phyloP scores from a whole-genome alignment of 805 yeast genomes.

The Candida ponderosae region DNA sequence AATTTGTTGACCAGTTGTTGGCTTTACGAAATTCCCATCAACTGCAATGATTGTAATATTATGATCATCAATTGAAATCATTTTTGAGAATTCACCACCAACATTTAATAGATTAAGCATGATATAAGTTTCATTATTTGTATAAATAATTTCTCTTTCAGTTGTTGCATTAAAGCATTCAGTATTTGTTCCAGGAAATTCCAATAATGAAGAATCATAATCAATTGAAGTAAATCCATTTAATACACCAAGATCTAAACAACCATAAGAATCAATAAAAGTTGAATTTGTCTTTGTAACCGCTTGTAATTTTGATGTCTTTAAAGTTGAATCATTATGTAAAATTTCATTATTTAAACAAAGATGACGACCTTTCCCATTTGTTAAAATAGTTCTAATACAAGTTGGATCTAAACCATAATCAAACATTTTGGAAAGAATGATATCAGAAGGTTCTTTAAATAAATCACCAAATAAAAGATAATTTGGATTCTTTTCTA shows the following conservation, averaged over 20 bases:
- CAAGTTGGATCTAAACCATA: slow-evolving; percentile 29
- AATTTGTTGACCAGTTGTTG: slow-evolving; percentile 19
- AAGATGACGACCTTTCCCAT: slow-evolving; percentile 20
- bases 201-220: slow-evolving; percentile 2
- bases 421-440: slow-evolving; percentile 26
- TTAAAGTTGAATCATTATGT: background rate
- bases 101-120: slow-evolving; percentile 23
- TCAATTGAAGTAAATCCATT: slow-evolving; percentile 4
- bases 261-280: slow-evolving; percentile 5
- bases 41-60: slow-evolving; percentile 23
- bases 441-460: slow-evolving; percentile 25
- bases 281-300: too few species aligned
- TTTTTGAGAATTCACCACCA: slow-evolving; percentile 28
- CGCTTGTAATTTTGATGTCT: background rate
- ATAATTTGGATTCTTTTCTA: slow-evolving; percentile 20
- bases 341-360: slow-evolving; percentile 1
- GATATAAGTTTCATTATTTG: slow-evolving; percentile 18
- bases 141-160: slow-evolving; percentile 15
- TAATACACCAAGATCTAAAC: slow-evolving; percentile 2
- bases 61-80: slow-evolving; percentile 27
- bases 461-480: slow-evolving; percentile 34
- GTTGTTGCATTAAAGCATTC: slow-evolving; percentile 17
- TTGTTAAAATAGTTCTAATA: slow-evolving; percentile 22
- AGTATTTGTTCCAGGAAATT: slow-evolving; percentile 10
- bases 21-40: slow-evolving; percentile 24